Conservation (phyloP, 1,139 yeast genomes). For the Nadsonia commutata region DNA sequence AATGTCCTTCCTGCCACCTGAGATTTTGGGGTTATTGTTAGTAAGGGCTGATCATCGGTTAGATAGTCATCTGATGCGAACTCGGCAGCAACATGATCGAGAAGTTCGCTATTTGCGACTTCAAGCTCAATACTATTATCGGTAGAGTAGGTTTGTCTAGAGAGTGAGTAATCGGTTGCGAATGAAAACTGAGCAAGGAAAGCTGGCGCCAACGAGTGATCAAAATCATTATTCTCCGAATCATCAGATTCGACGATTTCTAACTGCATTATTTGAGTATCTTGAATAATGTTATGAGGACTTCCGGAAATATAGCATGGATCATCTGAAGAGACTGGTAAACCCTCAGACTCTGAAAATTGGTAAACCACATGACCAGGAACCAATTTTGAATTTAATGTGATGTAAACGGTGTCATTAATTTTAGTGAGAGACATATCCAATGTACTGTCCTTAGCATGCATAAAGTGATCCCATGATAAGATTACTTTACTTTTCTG, state of each 20-base stretch:
- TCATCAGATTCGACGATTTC: not conserved
- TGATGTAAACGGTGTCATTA: slow-evolving; percentile 21
- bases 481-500: slow-evolving; percentile 27
- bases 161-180: slow-evolving; percentile 16
- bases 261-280: slow-evolving; percentile 6
- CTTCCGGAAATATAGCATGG: slow-evolving; percentile 21
- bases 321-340: slow-evolving; percentile 29
- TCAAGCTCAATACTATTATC: slow-evolving; percentile 6
- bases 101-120: no score
- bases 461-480: slow-evolving; percentile 58
- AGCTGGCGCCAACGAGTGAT: not conserved
- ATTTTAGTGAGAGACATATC: slow-evolving; percentile 24
- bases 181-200: slow-evolving; percentile 7
- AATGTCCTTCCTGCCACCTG: not conserved
- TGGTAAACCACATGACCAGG: slow-evolving; percentile 31
- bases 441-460: slow-evolving; percentile 41
- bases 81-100: not conserved
- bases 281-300: slow-evolving; percentile 11
- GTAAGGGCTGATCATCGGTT: no score
- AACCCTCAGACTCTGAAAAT: slow-evolving; percentile 28
- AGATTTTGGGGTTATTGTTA: not conserved
- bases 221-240: not conserved
- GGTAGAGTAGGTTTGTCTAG: slow-evolving; percentile 10
- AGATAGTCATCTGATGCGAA: slow-evolving; percentile 1
- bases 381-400: slow-evolving; percentile 29